phyloP scores from a whole-genome alignment of 140 eudicot genomes.

The Erigeron philadelphicus region DNA sequence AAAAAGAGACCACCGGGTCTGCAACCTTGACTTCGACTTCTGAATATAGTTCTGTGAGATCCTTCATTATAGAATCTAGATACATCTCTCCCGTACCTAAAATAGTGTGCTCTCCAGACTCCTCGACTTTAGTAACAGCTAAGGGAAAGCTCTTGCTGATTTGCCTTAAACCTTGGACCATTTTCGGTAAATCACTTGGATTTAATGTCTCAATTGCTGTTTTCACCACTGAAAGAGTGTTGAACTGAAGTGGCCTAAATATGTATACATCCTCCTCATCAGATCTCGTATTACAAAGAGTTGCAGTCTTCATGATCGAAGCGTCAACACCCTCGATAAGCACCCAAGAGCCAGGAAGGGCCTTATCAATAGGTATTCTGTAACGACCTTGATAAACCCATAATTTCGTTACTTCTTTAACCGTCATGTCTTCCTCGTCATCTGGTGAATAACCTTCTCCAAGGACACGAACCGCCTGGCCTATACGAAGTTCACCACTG shows the following conservation, averaged over 20 bases:
- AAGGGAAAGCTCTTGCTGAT: constrained; percentile 88
- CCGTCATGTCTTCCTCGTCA: constrained; percentile 98
- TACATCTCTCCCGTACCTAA: constrained; percentile 91
- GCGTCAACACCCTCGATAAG: constrained; percentile 99
- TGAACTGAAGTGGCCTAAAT: constrained; percentile 89
- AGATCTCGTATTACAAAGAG: constrained; percentile 64
- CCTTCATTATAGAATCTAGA: constrained; percentile 93
- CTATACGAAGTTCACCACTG: constrained; percentile 77
- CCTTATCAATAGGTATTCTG: constrained; percentile 81
- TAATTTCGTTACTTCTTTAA: constrained; percentile 83
- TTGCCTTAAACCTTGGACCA: constrained; percentile 96
- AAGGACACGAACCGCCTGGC: constrained; percentile 82
- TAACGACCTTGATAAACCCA: constrained; percentile 98
- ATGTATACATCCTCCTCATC: constrained; percentile 85
- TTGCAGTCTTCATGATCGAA: constrained; percentile 97
- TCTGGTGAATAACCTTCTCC: constrained; percentile 99
- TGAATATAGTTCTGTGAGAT: constrained; percentile 84
- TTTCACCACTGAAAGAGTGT: constrained; percentile 93
- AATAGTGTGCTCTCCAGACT: constrained; percentile 91
- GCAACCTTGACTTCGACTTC: constrained; percentile 99
- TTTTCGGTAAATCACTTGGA: constrained; percentile 93
- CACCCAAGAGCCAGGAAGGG: constrained; percentile 99
- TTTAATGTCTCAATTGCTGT: constrained; percentile 95
- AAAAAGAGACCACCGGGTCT: constrained; percentile 90
- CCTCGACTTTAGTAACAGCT: constrained; percentile 92